Conservation (phyloP, 305 asterid genomes). For the Ilex paraguariensis region DNA sequence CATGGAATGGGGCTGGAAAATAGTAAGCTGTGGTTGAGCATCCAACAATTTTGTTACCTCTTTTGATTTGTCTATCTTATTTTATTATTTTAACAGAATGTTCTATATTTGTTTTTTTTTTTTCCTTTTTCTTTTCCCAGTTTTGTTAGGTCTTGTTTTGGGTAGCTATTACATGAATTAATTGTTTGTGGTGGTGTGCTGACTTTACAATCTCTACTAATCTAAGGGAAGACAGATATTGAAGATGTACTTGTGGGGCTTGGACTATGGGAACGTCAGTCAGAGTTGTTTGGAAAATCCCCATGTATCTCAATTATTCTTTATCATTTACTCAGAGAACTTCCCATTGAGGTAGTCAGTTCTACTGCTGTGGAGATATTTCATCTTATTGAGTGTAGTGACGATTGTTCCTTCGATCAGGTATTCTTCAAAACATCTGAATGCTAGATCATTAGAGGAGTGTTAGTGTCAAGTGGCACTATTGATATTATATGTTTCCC, state of each 20-base stretch:
- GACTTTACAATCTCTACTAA: background rate
- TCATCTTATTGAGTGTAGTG: conserved; percentile 49
- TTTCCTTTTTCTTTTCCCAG: background rate
- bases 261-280: conserved; percentile 51
- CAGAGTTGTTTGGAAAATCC: conserved; percentile 42
- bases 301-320: conserved; percentile 58
- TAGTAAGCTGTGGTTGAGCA: too few relatives aligned
- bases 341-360: conserved; percentile 54
- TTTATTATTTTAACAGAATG: too few relatives aligned
- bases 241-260: conserved; percentile 52
- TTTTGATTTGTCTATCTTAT: background rate
- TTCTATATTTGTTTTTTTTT: background rate
- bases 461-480: conserved; percentile 25
- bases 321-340: conserved; percentile 71
- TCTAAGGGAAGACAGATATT: conserved; percentile 34
- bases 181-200: background rate
- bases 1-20: background rate
- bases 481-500: conserved; percentile 10
- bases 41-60: too few relatives aligned
- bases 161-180: too few relatives aligned
- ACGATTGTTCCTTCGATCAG: conserved; percentile 69
- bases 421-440: conserved; percentile 27
- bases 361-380: conserved; percentile 60
- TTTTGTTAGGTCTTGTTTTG: too few relatives aligned
- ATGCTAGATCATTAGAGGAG: conserved; percentile 11